Conservation (phyloP, 2,329 filamentous ascomycete species). For the Fusarium succisae region DNA sequence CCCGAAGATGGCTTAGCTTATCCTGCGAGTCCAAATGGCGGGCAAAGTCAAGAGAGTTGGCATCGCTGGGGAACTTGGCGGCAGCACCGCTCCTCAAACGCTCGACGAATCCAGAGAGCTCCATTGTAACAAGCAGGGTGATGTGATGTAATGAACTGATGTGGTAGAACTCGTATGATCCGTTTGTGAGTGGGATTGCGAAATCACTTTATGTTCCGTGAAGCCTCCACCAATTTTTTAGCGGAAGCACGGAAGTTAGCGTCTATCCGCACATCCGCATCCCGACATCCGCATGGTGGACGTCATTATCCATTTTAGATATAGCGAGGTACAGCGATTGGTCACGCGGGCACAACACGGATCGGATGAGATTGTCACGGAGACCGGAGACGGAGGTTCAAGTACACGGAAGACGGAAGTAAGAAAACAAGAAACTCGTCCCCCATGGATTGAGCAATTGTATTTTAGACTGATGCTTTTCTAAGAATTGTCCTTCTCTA, state of each 20-base stretch:
- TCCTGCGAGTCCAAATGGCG: constrained; percentile 67
- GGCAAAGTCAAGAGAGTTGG: constrained; percentile 60
- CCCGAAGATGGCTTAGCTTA: constrained; percentile 66
- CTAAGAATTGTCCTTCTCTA: neutral
- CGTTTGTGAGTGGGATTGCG: constrained; percentile 25
- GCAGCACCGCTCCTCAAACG: constrained; percentile 53
- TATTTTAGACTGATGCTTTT: constrained; percentile 19
- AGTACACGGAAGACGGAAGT: constrained; percentile 14
- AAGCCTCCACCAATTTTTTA: neutral
- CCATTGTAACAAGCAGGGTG: constrained; percentile 42
- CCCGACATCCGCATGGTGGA: constrained; percentile 29
- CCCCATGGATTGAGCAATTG: neutral
- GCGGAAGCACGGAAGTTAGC: constrained; percentile 18
- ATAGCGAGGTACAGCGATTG: constrained; percentile 6
- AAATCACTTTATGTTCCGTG: constrained; percentile 44
- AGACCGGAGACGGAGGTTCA: constrained; percentile 7
- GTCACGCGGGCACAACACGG: constrained; percentile 6
- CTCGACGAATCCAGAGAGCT: constrained; percentile 51
- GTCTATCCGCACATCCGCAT: constrained; percentile 46
- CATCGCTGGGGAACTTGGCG: constrained; percentile 58
- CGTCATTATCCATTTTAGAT: constrained; percentile 37
- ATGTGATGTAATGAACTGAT: neutral
- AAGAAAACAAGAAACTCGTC: neutral
- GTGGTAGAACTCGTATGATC: constrained; percentile 37
- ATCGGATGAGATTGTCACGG: constrained; percentile 2